These are phyloP conservation scores for Arctium minus DNA, from an alignment of 129 eudicot species.

Conservation along the genomic window DNA sequence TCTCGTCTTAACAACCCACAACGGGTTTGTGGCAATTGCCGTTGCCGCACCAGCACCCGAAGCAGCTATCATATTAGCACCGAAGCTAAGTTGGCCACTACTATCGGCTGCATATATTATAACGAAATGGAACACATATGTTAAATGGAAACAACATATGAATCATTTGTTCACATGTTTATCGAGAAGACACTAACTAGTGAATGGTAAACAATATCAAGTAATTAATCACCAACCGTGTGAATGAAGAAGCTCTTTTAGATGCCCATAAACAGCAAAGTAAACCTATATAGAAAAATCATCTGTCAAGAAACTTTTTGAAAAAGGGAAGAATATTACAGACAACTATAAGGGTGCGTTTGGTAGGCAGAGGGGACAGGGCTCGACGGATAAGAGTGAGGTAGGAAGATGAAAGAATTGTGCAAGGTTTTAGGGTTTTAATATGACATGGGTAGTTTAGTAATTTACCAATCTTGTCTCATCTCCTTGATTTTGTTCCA, in stretches of 20 bases:
- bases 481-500: no score
- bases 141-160: neutral
- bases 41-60: constrained; percentile 93
- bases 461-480: no score
- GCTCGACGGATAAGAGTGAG: no score
- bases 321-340: neutral
- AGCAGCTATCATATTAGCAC: constrained; percentile 85
- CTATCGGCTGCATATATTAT: neutral
- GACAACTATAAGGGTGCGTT: neutral
- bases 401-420: no score
- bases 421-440: no score
- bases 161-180: neutral
- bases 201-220: neutral
- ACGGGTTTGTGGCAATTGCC: constrained; percentile 69
- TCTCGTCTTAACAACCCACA: constrained; percentile 94
- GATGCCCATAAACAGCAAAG: constrained; percentile 79
- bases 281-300: constrained; percentile 54
- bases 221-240: constrained; percentile 48
- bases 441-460: no score
- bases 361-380: no score
- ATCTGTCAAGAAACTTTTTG: constrained; percentile 14
- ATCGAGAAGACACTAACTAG: neutral
- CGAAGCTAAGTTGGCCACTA: constrained; percentile 47
- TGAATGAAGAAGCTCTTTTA: constrained; percentile 57
- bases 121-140: neutral